Percentiles rank a stretch among this genome's conserved stretches.
Evolutionary conservation across 2,329 filamentous ascomycete species (phyloP).

Genomic region (Dendryphion nanum): DNA sequence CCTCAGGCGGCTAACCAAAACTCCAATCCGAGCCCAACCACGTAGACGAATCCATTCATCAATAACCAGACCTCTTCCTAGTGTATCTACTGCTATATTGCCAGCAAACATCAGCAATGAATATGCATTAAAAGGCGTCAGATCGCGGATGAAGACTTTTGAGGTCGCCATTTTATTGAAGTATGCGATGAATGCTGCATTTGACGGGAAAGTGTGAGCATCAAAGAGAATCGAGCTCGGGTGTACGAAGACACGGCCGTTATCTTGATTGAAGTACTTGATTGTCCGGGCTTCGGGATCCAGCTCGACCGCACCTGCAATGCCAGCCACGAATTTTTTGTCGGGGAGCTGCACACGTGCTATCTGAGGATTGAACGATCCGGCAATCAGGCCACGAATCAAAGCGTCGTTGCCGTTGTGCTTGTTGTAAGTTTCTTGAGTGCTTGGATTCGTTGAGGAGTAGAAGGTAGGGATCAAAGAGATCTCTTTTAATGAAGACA

Average conservation of each 20-base stretch:
- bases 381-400: conserved; percentile 50
- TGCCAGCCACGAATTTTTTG: conserved; percentile 87
- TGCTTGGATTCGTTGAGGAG: conserved; percentile 23
- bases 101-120: conserved; percentile 86
- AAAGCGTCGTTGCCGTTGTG: conserved; percentile 48
- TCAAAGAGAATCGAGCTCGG: conserved; percentile 85
- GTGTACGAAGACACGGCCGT: conserved; percentile 80
- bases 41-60: conserved; percentile 86
- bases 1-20: conserved; percentile 78
- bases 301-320: conserved; percentile 85
- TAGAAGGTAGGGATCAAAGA: conserved; percentile 64
- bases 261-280: conserved; percentile 71
- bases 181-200: conserved; percentile 79
- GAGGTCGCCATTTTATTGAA: conserved; percentile 89
- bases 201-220: conserved; percentile 71
- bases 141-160: conserved; percentile 87
- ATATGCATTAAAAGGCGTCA: conserved; percentile 92
- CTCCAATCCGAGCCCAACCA: conserved; percentile 93
- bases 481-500: conserved; percentile 80
- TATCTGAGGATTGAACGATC: conserved; percentile 70
- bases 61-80: conserved; percentile 81
- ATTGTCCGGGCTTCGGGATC: conserved; percentile 91
- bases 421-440: conserved; percentile 44
- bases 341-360: conserved; percentile 91
- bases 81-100: conserved; percentile 78